phyloP scores from a whole-genome alignment of 139 green algal genomes.

The Trebouxia sp. region DNA sequence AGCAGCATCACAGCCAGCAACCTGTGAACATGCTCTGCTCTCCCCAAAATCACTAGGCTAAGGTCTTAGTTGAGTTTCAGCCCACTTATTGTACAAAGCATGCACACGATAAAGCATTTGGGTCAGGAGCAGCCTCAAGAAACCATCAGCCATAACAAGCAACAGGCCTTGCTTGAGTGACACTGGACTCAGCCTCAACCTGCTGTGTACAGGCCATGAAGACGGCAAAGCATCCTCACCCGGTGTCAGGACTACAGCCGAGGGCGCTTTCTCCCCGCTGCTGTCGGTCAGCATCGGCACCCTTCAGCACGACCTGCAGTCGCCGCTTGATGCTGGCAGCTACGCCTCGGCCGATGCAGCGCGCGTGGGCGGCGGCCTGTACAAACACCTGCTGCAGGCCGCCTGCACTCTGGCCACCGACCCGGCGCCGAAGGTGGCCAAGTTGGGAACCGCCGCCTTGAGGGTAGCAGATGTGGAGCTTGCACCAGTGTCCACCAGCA shows the following conservation, averaged over 20 bases:
- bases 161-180: too few relatives aligned
- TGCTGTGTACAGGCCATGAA: neutral
- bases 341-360: conserved; percentile 54
- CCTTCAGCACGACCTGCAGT: neutral
- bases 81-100: too few relatives aligned
- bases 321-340: conserved; percentile 29
- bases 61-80: too few relatives aligned
- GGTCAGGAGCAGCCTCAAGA: too few relatives aligned
- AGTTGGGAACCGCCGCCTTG: conserved; percentile 61
- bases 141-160: too few relatives aligned
- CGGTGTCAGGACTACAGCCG: neutral
- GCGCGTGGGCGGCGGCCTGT: conserved; percentile 38
- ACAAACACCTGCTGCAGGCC: conserved; percentile 59
- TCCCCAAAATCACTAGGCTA: too few relatives aligned
- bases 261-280: neutral
- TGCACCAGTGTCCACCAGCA: neutral
- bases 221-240: neutral
- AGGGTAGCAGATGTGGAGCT: conserved; percentile 62
- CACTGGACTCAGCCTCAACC: neutral
- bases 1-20: too few relatives aligned
- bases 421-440: conserved; percentile 58
- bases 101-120: too few relatives aligned
- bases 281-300: neutral
- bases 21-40: too few relatives aligned
- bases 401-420: conserved; percentile 76